A percentile compares a stretch with the other conserved stretches of the same genome.
Evolutionary conservation across 164 flowering plant species (phyloP).

Genomic region (Cinnamomum micranthum): DNA sequence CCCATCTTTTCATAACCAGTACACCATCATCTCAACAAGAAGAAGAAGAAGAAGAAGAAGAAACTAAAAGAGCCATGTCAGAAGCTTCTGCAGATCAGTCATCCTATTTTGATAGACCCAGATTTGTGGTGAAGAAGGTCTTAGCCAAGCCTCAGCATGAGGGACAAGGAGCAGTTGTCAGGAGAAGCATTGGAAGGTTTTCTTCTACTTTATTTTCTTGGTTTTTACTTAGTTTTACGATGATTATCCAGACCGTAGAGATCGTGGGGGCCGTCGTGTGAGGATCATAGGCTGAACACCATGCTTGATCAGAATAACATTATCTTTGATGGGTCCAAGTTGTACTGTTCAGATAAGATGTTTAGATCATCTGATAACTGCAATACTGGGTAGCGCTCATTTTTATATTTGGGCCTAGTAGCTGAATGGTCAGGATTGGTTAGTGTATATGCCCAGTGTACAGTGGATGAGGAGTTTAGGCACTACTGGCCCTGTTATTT

Average conservation of each 20-base stretch:
- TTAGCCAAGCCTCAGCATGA: conserved; percentile 51
- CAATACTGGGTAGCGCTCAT: neutral
- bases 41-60: no score
- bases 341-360: neutral
- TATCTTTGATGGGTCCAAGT: neutral
- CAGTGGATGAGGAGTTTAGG: no score
- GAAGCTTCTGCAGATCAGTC: conserved; percentile 16
- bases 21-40: neutral
- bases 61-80: conserved; percentile 28
- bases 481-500: conserved; percentile 1
- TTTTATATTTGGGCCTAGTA: no score
- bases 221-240: neutral
- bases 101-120: conserved; percentile 24
- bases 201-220: neutral
- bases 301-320: neutral
- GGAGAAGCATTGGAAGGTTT: conserved; percentile 72
- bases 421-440: no score
- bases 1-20: neutral
- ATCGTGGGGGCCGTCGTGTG: neutral
- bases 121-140: conserved; percentile 50
- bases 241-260: neutral
- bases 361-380: neutral
- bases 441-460: no score
- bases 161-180: conserved; percentile 66
- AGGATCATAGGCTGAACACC: neutral